Conservation (phyloP, 805 yeast species). For the Candida ortonii region DNA sequence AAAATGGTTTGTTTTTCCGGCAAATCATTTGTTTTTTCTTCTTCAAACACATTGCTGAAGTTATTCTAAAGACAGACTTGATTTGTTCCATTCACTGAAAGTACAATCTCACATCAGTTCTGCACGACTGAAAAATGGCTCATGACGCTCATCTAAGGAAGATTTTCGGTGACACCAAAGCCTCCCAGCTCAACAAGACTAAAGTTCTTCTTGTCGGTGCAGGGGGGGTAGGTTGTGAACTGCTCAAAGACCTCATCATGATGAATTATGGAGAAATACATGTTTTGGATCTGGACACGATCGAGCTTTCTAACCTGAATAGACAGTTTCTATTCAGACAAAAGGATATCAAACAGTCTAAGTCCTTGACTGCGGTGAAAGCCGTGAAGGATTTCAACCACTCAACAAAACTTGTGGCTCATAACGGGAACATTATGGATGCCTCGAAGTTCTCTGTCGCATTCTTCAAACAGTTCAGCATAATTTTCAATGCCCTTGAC, state of each 20-base stretch:
- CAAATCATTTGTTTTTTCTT: constrained; percentile 1
- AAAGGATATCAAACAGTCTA: constrained; percentile 85
- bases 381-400: constrained; percentile 77
- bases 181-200: constrained; percentile 33
- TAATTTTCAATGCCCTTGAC: constrained; percentile 90
- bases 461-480: constrained; percentile 76
- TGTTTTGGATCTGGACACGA: constrained; percentile 92
- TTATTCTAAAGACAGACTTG: too few relatives aligned
- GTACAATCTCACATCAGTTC: too few relatives aligned
- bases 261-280: constrained; percentile 85
- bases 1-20: not conserved
- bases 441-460: constrained; percentile 61
- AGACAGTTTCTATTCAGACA: constrained; percentile 89
- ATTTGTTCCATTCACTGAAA: too few relatives aligned
- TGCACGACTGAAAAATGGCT: too few relatives aligned
- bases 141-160: constrained; percentile 35
- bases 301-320: constrained; percentile 87
- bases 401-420: constrained; percentile 63
- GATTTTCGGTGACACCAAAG: constrained; percentile 42
- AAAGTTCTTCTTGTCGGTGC: constrained; percentile 87
- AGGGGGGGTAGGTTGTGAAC: constrained; percentile 95
- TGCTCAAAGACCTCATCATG: constrained; percentile 73
- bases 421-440: constrained; percentile 88
- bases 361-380: constrained; percentile 77
- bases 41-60: not conserved